Evolutionary conservation across 1,284 basidiomycete species (phyloP), one percentile per base, ranked within the genome.

Genomic region (Pascua sp.): DNA sequence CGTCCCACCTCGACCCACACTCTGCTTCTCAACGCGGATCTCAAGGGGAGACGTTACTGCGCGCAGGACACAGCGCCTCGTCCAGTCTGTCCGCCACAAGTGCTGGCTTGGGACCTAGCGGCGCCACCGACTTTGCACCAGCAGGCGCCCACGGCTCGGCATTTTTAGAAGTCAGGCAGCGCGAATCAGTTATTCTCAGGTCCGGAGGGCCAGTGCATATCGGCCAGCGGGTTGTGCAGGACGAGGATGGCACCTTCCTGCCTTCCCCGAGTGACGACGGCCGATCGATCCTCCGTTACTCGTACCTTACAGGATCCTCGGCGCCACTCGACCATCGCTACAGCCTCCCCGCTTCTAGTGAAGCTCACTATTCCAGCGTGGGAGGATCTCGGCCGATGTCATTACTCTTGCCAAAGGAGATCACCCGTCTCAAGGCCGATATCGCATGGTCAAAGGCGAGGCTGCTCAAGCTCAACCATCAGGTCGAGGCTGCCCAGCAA

Each of bases 121-220:
- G n/a, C n/a, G 32, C 7, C 42, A 39, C 32, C 42, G 47, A 48
- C 17, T 54, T 48, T 16, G 13, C 17, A 8, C 47, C 53, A 7
- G n/a, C 38, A 15, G 52, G 45, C 9, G 16, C 42, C 5, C 11
- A 11, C 13, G 52, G 57, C 5, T 59, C 57, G 1, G 53, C 45
- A 1, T 59, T 59, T 17, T 15, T 59, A n/a, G 57, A 59, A 38
- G 57, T 59, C 38, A 43, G 42, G 10, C 57, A 59, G 46, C 52
- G 53, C 45, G 15, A 16, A 4, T 55, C 52, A 11, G 57, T 59
- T 7, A 32, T 32, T 8, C 39, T 51, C 4, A 17, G 24, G 38
- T 8, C 18, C 5, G 85, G 85, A 32, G 87, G 88, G 49, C 87
- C 88, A 64, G 79, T 96, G 53, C 83, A 85, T 1, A 70, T 87